These are phyloP conservation scores for Diplocarpon mali DNA, from an alignment of 2,329 filamentous ascomycete species.

Conservation along the genomic window DNA sequence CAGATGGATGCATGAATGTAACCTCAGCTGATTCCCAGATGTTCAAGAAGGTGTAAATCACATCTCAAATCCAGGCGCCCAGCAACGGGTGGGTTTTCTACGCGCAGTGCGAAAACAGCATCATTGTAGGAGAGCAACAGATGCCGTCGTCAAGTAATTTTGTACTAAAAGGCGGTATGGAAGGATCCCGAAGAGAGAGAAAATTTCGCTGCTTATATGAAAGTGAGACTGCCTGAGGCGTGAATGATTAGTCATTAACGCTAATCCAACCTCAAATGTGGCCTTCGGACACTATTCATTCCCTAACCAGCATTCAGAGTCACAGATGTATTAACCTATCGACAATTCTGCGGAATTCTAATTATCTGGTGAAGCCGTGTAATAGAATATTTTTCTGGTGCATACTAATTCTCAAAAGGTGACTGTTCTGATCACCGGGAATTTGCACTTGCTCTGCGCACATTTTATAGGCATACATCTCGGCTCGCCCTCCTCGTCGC, in stretches of 20 bases:
- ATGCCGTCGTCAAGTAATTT: conserved; percentile 47
- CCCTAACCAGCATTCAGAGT: no score
- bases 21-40: conserved; percentile 65
- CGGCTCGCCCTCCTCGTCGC: neutral
- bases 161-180: conserved; percentile 35
- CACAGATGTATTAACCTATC: no score
- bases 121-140: conserved; percentile 33
- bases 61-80: conserved; percentile 59
- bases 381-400: no score
- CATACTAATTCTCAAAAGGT: no score
- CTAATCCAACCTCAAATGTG: conserved; percentile 2
- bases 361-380: no score
- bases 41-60: conserved; percentile 52
- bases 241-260: conserved; percentile 9
- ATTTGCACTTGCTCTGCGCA: no score
- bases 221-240: neutral
- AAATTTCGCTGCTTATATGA: neutral
- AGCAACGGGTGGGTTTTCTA: conserved; percentile 54
- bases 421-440: no score
- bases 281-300: neutral
- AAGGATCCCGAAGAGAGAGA: conserved; percentile 37
- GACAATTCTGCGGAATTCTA: no score
- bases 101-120: conserved; percentile 60
- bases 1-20: conserved; percentile 25
- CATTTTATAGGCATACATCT: no score